Evolutionary conservation across 2,329 filamentous ascomycete species (phyloP), one percentile per base, ranked within the genome.

Genomic region (Sordariomycetes sp.): DNA sequence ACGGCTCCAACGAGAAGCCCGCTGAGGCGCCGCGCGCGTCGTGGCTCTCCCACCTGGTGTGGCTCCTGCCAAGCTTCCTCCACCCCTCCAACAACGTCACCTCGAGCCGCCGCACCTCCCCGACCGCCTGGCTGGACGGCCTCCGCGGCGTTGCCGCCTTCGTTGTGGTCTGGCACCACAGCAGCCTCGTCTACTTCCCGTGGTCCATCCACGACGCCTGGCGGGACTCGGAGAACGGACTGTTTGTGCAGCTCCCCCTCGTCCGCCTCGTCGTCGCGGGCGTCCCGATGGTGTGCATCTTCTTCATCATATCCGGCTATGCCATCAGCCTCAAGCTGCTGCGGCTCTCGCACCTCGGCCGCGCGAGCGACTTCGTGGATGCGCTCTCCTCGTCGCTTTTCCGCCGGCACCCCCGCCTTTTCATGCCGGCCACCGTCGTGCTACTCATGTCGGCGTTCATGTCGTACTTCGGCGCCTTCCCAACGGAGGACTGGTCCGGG

Each of bases 121-220:
- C 18, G 25, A 52, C 55, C 18, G 46, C 55, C 5, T 57, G 55
- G 55, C 32, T 57, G 37, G 85, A 88, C 63, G 85, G 85, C 16
- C 71, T 88, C 16, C 73, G 86, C 65, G 85, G 86, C 3, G 86
- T 88, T 61, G 84, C 85, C 4, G 83, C 85, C 2, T 75, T 88
- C 34, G 66, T 87, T 32, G 85, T 88, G 16, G 88, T 87, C 67
- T 74, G 78, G 62, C 80, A 85, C 57, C 82, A 86, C 67, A 77
- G 57, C 57, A 54, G 22, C 18, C 57, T 58, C 28, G 48, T 58
- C 57, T 58, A 48, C 35, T 58, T 58, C 28, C 46, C 57, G 5
- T 53, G 50, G 57, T 50, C 5, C 51, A 58, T 58, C 25, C 57
- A 58, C 57, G 11, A 54, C 35, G 50, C 50, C 8, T 58, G 57